Evolutionary conservation across 1,284 basidiomycete genomes (phyloP).

Genomic region (Sanghuangporus sanghuang): DNA sequence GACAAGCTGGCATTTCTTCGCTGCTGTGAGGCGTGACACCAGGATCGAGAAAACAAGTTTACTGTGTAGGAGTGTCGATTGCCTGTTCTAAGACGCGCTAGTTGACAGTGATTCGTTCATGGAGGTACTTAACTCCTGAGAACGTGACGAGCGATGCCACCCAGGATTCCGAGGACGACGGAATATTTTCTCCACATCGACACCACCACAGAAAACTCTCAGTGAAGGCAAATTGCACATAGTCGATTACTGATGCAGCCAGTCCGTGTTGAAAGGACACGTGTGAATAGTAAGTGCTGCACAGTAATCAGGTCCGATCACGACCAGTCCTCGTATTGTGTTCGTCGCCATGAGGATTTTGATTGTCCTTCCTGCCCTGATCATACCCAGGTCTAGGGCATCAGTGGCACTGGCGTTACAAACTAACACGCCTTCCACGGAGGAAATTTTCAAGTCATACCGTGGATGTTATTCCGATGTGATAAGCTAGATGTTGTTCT

Average conservation of each 20-base stretch:
- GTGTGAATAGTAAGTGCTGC: conserved; percentile 4
- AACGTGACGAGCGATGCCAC: background rate
- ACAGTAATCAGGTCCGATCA: background rate
- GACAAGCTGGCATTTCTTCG: conserved; percentile 22
- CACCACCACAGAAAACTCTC: too few relatives aligned
- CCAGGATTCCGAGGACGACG: conserved; percentile 25
- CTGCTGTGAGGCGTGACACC: too few relatives aligned
- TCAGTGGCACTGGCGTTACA: too few relatives aligned
- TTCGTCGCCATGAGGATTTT: background rate
- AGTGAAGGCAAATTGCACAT: too few relatives aligned
- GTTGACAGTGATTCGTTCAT: conserved; percentile 25
- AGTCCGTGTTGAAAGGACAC: background rate
- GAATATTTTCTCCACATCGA: conserved; percentile 18
- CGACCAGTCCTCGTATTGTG: background rate
- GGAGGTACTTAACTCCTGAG: background rate
- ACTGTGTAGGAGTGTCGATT: conserved; percentile 28
- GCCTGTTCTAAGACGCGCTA: conserved; percentile 37
- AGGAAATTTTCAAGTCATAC: too few relatives aligned
- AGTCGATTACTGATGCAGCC: background rate
- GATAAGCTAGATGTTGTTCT: too few relatives aligned
- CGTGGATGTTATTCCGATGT: too few relatives aligned
- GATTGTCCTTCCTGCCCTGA: background rate
- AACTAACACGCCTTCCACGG: too few relatives aligned
- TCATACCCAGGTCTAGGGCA: too few relatives aligned
- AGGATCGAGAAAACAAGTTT: too few relatives aligned